Evolutionary conservation across 495 filamentous ascomycete genomes (phyloP), one percentile per base, ranked within the genome.

Genomic region (Bacidia gigantensis): DNA sequence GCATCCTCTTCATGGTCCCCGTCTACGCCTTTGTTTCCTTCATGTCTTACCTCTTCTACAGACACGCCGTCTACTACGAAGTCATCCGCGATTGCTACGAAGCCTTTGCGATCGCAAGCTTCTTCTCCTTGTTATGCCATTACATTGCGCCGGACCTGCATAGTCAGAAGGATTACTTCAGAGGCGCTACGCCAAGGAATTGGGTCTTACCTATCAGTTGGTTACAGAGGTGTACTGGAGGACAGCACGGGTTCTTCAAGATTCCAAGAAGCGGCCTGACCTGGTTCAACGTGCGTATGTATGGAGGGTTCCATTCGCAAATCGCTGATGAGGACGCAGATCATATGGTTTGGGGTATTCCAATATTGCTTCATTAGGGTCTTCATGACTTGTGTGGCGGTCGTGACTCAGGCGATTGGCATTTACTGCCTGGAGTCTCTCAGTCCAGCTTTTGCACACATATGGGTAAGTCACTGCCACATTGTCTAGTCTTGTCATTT

Each of bases 291-390:
- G 75, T 78, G 59, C 66, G 70, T 23, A 12, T 9, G 20, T 26
- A 26, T 29, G 14, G 14, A n/a, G n/a, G n/a, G n/a, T n/a, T n/a
- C n/a, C n/a, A n/a, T n/a, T n/a, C n/a, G n/a, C n/a, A n/a, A n/a
- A 53, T 60, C 17, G 51, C 62, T 29, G 26, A 21, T 46, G 1
- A 26, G 44, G 26, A n/a, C 40, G 11, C 56, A 84, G 80, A 79
- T 95, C 24, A 74, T 95, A 55, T 95, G 86, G 87, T 73, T 84
- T 23, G 79, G 81, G 39, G 72, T 95, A 29, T 95, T 90, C 63
- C 89, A 94, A 57, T 95, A 95, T 64, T 93, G 89, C 68, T 79
- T 92, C 60, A 79, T 94, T 48, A 78, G 87, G 41, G 80, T 93
- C n/a, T 68, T 83, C 50, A 84, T 89, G 77, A 93, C 88, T 17